Evolutionary conservation across 805 yeast genomes (phyloP).

Genomic region (Ogataea zsoltii): DNA sequence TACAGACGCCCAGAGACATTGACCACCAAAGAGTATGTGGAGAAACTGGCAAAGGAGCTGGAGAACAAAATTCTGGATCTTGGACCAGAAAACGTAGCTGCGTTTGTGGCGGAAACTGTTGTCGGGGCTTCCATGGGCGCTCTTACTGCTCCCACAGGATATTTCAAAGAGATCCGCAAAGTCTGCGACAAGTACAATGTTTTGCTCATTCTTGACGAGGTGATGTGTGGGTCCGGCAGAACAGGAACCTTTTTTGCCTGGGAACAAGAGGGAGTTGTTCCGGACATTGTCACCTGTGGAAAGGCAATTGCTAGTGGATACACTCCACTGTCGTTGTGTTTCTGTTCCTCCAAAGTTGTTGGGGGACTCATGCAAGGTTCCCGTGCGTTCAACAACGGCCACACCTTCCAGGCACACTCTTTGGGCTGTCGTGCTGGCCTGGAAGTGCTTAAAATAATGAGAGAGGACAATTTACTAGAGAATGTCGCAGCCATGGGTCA

Average conservation of each 20-base stretch:
- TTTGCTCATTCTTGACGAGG: constrained; percentile 50
- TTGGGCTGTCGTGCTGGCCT: constrained; percentile 44
- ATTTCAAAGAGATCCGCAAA: constrained; percentile 39
- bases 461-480: constrained; percentile 23
- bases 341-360: constrained; percentile 34
- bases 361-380: constrained; percentile 28
- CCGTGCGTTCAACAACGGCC: constrained; percentile 38
- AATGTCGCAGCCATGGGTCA: constrained; percentile 41
- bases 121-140: constrained; percentile 26
- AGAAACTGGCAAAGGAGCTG: constrained; percentile 23
- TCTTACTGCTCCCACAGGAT: constrained; percentile 35
- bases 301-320: constrained; percentile 50
- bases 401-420: constrained; percentile 47
- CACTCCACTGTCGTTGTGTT: constrained; percentile 41
- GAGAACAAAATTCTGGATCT: constrained; percentile 24
- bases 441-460: constrained; percentile 42
- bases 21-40: constrained; percentile 18
- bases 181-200: constrained; percentile 52
- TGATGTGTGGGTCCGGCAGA: constrained; percentile 58
- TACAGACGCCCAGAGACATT: constrained; percentile 15
- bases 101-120: constrained; percentile 28
- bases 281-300: constrained; percentile 49
- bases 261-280: constrained; percentile 45
- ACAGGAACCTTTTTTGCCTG: constrained; percentile 49
- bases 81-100: constrained; percentile 28